Base-by-base conservation (phyloP, 768 basidiomycete species). In the Tricholoma sp. region DNA sequence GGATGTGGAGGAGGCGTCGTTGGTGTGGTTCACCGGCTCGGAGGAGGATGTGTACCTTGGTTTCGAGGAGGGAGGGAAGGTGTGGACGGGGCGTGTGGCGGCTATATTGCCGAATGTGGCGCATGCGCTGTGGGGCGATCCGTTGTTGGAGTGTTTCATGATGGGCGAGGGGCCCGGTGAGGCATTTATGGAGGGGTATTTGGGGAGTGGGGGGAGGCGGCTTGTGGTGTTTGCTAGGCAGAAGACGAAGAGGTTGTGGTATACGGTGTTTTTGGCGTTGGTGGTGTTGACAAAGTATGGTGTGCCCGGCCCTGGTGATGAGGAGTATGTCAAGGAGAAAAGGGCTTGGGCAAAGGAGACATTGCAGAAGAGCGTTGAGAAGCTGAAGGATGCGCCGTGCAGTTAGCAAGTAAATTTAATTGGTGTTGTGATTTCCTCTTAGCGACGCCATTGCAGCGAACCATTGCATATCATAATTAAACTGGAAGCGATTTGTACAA, bases 241-340 rank as follows among this genome's bases (percentile, higher is more conserved):
- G 69, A 80, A 76, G 66, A 91, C 88, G 50, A 91, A 91, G 68
- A 72, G 88, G 57, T 61, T 84, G 49, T 91, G 89, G 89, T 91
- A 90, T 66, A 83, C 82, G 32, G 63, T 89, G n/a, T 89, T 86
- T 65, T 64, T 86, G 57, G 82, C 84, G 11, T 62, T 84, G 10
- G 68, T 85, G 2, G 71, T 86, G 52, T 67, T 85, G 49, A 72
- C 71, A 24, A 80, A 78, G 59, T 67, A 66, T 29, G 67, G 65
- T 17, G 54, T 55, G 31, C 49, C 55, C 39, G 45, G 50, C 45
- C 55, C 34, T 54, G 53, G 47, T 41, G 61, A 44, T 47, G 47
- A 32, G 4, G 4, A 49, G 6, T 59, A 59, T 32, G 62, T 62
- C 29, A 62, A 54, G 50, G 63, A 66, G 44, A 71, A 66, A 54